Base-by-base conservation (phyloP, 768 basidiomycete genomes). In the Tulasnella sp. region DNA sequence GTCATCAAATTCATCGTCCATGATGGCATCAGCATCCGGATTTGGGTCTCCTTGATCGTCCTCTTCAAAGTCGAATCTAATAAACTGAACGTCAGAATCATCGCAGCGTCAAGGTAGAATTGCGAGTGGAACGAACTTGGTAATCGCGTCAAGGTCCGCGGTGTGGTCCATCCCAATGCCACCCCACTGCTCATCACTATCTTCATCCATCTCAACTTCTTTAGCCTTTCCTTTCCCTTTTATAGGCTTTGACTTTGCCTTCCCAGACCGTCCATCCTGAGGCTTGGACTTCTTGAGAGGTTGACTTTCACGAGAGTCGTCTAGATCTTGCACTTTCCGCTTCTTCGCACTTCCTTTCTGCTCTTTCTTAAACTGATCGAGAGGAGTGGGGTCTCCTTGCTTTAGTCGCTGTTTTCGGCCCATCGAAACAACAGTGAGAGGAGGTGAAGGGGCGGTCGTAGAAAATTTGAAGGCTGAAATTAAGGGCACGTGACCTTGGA, bases 371-470 rank as follows among this genome's bases (percentile, higher is more conserved):
- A 77, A 75, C 16, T 87, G 83, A 7, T 68, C 77, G 35, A 91
- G 76, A 36, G 91, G 85, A 72, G 83, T 83, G 0, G 92, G 92
- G 12, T 88, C 83, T 1, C 82, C 84, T 79, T 95, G 93, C 81
- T 94, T 94, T 81, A 90, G 88, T 80, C 90, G 92, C 76, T 91
- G 86, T 75, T 91, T 87, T 77, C 92, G 86, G 74, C 93, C 93
- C 93, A 95, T 94, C 1, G 14, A 32, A 32, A 36, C 36, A 22
- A 59, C 14, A 12, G 22, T 40, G 19, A 5, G 42, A 7, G 29
- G 68, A 39, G 42, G 11, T 8, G 9, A 19, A 69, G 32, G 26
- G 39, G 29, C 11, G 44, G 32, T 69, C 67, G 63, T 64, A 64
- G 63, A 64, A 64, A 64, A 64, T 64, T 64, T 64, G 63, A 64